Conservation (phyloP, 2,329 filamentous ascomycete species). For the Huntiella bhutanensis region DNA sequence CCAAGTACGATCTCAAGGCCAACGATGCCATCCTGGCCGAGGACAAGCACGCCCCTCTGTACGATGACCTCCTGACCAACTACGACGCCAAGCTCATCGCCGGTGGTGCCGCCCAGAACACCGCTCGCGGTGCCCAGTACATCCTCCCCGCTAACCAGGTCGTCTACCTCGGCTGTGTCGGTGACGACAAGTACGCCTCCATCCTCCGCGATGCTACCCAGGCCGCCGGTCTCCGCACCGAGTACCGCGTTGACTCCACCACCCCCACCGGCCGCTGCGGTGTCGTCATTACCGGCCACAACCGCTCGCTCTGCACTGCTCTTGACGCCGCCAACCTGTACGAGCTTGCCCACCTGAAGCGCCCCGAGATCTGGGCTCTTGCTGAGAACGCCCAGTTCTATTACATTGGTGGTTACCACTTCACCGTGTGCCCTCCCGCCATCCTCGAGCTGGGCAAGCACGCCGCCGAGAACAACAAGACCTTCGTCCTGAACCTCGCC, state of each 20-base stretch:
- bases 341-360: conserved; percentile 82
- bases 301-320: conserved; percentile 87
- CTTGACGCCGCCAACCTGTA: conserved; percentile 95
- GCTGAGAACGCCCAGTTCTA: conserved; percentile 76
- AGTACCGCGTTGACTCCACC: conserved; percentile 80
- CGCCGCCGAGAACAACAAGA: conserved; percentile 76
- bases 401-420: conserved; percentile 92
- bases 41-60: conserved; percentile 73
- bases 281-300: conserved; percentile 90
- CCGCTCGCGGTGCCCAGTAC: conserved; percentile 89
- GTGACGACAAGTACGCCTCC: conserved; percentile 87
- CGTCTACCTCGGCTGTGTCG: conserved; percentile 84
- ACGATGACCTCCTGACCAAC: conserved; percentile 85
- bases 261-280: conserved; percentile 83
- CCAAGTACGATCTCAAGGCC: conserved; percentile 84
- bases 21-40: conserved; percentile 97
- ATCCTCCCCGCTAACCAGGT: conserved; percentile 77
- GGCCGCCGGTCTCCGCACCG: conserved; percentile 73
- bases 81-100: conserved; percentile 87
- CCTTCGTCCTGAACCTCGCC: conserved; percentile 76
- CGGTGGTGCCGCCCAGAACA: conserved; percentile 94
- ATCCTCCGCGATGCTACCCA: conserved; percentile 72
- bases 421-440: conserved; percentile 86
- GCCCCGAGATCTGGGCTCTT: conserved; percentile 75
- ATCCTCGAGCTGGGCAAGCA: conserved; percentile 81